Evolutionary conservation across 2,329 filamentous ascomycete genomes (phyloP).

Genomic region (Aaosphaeria arxii): DNA sequence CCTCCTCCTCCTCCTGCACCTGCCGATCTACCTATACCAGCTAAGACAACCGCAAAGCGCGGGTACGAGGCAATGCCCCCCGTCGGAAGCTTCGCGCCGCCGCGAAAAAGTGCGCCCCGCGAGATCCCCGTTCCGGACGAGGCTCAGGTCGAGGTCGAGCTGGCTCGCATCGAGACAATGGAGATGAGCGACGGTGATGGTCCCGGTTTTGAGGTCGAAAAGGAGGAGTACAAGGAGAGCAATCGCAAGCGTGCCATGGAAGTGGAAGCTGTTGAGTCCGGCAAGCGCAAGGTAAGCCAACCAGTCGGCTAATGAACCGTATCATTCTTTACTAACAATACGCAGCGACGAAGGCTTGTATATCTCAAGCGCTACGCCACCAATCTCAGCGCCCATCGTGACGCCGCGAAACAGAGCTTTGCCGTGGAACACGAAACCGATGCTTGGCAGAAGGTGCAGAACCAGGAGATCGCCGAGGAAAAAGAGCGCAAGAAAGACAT

Average conservation of each 20-base stretch:
- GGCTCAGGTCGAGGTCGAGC: conserved; percentile 64
- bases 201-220: conserved; percentile 50
- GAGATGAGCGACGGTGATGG: conserved; percentile 58
- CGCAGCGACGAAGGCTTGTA: conserved; percentile 58
- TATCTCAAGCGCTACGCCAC: conserved; percentile 55
- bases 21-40: conserved; percentile 3
- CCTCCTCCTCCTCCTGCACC: conserved; percentile 21
- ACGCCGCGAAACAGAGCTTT: conserved; percentile 72
- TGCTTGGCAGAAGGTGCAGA: conserved; percentile 81
- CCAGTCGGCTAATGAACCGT: background rate
- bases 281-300: conserved; percentile 60
- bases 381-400: conserved; percentile 65
- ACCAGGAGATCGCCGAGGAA: conserved; percentile 86
- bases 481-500: conserved; percentile 99
- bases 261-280: conserved; percentile 60
- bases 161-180: conserved; percentile 57
- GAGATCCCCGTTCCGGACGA: conserved; percentile 46
- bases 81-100: conserved; percentile 13
- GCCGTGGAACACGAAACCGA: conserved; percentile 73
- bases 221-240: conserved; percentile 52
- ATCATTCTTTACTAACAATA: conserved; percentile 8
- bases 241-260: conserved; percentile 67
- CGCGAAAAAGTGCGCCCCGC: conserved; percentile 16
- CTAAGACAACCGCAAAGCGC: conserved; percentile 12
- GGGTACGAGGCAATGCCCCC: conserved; percentile 23